Evolutionary conservation across 495 filamentous ascomycete genomes (phyloP).

Genomic region (Podospora sp.): DNA sequence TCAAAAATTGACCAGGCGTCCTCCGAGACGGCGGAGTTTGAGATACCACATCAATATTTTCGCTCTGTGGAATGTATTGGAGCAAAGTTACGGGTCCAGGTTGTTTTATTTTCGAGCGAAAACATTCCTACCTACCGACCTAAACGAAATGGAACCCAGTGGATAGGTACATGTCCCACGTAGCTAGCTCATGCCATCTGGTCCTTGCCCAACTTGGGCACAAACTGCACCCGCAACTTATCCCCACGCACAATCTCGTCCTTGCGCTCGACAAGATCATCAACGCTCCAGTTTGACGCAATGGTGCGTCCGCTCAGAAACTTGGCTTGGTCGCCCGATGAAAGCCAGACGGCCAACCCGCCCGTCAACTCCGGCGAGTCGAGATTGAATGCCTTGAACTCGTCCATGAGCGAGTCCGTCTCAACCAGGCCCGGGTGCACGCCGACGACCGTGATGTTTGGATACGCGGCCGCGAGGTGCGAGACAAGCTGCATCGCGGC

Average conservation of each 20-base stretch:
- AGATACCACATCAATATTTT: no score
- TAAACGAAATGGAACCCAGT: no score
- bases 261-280: slow-evolving; percentile 15
- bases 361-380: slow-evolving; percentile 11
- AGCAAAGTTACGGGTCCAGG: no score
- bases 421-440: slow-evolving; percentile 18
- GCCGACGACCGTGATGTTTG: slow-evolving; percentile 3
- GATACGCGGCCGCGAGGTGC: slow-evolving; percentile 8
- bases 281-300: slow-evolving; percentile 11
- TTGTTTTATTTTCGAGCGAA: no score
- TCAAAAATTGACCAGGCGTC: no score
- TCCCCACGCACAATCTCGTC: slow-evolving; percentile 5
- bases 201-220: background rate
- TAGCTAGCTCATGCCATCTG: slow-evolving; percentile 1
- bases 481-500: slow-evolving; percentile 9
- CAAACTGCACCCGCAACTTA: background rate
- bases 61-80: no score
- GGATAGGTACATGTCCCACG: no score
- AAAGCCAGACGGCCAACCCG: slow-evolving; percentile 11
- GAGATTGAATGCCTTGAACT: background rate
- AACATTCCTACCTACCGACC: no score
- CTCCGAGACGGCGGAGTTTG: no score
- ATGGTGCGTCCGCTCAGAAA: slow-evolving; percentile 4
- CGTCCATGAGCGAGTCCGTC: slow-evolving; percentile 2
- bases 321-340: slow-evolving; percentile 5